Percentiles rank a stretch among this genome's conserved stretches.
Conservation (phyloP, 176 grass and related monocot species). For the Musa acuminata region DNA sequence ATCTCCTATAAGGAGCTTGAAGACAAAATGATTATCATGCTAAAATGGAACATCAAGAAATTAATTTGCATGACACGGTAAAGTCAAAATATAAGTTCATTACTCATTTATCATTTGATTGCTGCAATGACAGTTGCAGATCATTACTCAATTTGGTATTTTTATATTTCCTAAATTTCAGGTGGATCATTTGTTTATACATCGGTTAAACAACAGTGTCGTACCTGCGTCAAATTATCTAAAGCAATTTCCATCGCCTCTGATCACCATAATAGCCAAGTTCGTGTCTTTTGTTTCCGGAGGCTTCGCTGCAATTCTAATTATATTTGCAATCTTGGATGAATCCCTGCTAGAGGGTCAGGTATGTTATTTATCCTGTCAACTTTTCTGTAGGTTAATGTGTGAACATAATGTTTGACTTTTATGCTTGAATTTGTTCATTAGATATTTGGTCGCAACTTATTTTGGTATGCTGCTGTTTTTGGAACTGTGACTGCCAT, state of each 20-base stretch:
- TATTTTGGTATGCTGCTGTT: constrained; percentile 95
- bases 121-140: not conserved
- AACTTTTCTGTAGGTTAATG: not conserved
- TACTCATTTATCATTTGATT: not conserved
- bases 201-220: constrained; percentile 80
- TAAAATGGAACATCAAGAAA: not conserved
- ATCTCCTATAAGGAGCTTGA: not conserved
- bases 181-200: constrained; percentile 97
- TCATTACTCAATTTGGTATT: not conserved
- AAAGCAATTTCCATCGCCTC: constrained; percentile 91
- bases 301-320: constrained; percentile 82
- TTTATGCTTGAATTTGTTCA: constrained; percentile 14
- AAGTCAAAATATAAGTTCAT: not conserved
- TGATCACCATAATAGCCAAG: constrained; percentile 85
- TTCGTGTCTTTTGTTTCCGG: constrained; percentile 98
- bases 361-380: constrained; percentile 34
- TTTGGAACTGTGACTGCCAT: constrained; percentile 94
- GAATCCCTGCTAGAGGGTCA: constrained; percentile 94
- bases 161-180: constrained; percentile 23
- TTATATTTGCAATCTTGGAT: constrained; percentile 80
- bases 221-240: constrained; percentile 87
- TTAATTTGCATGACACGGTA: not conserved
- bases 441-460: constrained; percentile 85
- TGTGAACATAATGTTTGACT: not conserved
- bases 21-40: not conserved